Evolutionary conservation across 192 early-diverging fungal species (phyloP), one percentile per base, ranked within the genome.

Genomic region (Podila verticillata): DNA sequence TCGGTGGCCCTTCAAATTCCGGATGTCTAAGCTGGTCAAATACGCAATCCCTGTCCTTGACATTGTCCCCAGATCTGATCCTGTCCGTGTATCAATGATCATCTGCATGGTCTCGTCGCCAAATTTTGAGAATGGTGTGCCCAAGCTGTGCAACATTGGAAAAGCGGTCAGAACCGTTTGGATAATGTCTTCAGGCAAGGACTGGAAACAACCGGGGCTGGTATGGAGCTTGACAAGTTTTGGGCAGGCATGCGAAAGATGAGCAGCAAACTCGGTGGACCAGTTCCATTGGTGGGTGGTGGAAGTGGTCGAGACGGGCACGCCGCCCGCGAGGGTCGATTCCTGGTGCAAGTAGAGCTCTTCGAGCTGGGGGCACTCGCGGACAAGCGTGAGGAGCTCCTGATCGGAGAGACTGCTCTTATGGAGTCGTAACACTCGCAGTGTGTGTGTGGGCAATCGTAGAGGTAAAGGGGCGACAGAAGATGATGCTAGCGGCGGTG

Each of bases 281-380:
- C 58, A 69, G 29, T 69, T 69, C 67, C 36, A 69, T 12, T 59
- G 58, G 31, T 69, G 67, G 34, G 61, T 62, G 7, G 61, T 34
- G 7, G 30, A n/a, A 8, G 24, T 22, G 30, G 54, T 61, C 57
- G 29, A 29, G 3, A 57, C 7, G 8, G 35, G 57, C 7, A 22
- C 7, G 39, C 48, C 66, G 1, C 66, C 66, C 12, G 54, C 29
- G 6, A 58, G 49, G 19, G 54, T 31, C 7, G 49, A 30, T 19
- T 67, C 54, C 24, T 67, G 66, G 32, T 67, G 66, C 6, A 67
- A 19, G 20, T 56, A 67, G 66, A 67, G 32, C 39, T 67, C 66
- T 59, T 58, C 20, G 54, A 67, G 66, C 24, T 67, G 35, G 39
- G 66, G 66, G 13, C 66, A 67, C 4, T 61, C 39, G 0, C 30